Base-by-base conservation (phyloP, 257 asterid species). In the Solanum etuberosum region DNA sequence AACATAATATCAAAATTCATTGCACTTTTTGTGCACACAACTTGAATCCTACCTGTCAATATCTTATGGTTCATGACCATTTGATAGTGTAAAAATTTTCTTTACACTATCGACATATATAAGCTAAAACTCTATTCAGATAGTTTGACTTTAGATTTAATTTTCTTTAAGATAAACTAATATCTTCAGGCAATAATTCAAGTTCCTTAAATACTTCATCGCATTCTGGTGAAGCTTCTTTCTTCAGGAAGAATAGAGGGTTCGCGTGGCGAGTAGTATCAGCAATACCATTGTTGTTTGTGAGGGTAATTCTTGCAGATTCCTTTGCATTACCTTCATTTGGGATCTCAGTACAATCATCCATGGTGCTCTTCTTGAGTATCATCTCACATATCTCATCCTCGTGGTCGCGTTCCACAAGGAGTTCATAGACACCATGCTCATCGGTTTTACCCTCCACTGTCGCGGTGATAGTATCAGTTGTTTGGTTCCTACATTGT, bases 341-440 rank as follows among this genome's bases (percentile, higher is more conserved):
- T 0, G 92, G 92, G 35, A 91, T 80, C 82, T 91, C 94, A 1
- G 34, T 63, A 83, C 98, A 94, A 88, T 93, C 96, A 7, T 90
- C 81, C 51, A 91, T 81, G 87, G 93, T 81, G 88, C 98, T 94
- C 91, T 91, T 92, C 73, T 90, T 83, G 42, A 90, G 87, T 5
- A 90, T 90, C 68, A 93, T 87, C 35, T 85, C 92, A 76, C 98
- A 94, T 4, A 90, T 87, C 42, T 94, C 96, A 3, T 89, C 91
- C 63, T 91, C 95, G 85, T 94, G 98, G 46, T 94, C 94, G 1
- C 93, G 94, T 8, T 87, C 91, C 63, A 80, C 94, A 15, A 70
- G 74, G 85, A 94, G 46, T 59, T 42, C 51, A 73, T 94, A 94
- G 32, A 51, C 34, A 4, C 98, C 98, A 0, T 6, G 15, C 1